phyloP scores from a whole-genome alignment of 2,329 filamentous ascomycete species.

The Cytospora schulzeri region DNA sequence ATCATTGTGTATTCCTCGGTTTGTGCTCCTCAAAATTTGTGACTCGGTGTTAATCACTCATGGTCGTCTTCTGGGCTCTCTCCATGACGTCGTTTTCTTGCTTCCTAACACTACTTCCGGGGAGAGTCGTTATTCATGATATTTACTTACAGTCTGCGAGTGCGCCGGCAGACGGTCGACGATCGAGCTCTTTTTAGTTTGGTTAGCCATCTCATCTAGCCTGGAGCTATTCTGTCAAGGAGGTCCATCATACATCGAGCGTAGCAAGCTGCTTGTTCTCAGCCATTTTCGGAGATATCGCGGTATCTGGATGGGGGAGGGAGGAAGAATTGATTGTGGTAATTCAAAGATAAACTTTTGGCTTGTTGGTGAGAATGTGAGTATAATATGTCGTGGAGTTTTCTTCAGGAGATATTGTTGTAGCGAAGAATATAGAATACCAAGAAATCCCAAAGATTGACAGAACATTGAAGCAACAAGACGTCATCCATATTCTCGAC shows the following conservation, averaged over 20 bases:
- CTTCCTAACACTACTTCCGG: background rate
- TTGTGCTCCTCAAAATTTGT: background rate
- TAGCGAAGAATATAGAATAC: background rate
- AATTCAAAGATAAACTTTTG: too few species aligned
- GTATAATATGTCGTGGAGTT: background rate
- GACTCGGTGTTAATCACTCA: background rate
- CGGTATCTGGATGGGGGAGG: background rate
- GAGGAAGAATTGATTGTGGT: background rate
- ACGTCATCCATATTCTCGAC: background rate
- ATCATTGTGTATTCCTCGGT: background rate
- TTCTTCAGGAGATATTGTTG: background rate
- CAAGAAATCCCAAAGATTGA: too few species aligned
- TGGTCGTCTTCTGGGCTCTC: too few species aligned
- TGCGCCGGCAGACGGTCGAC: slow-evolving; percentile 70
- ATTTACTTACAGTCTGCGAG: slow-evolving; percentile 51
- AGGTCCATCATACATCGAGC: slow-evolving; percentile 43
- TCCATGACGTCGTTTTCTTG: background rate
- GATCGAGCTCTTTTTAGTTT: slow-evolving; percentile 50
- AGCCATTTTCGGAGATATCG: slow-evolving; percentile 27
- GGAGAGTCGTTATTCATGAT: background rate
- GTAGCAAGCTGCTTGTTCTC: slow-evolving; percentile 31
- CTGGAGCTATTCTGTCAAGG: background rate
- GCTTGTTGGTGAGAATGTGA: background rate
- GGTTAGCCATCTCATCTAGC: background rate
- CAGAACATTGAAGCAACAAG: background rate